Evolutionary conservation across 2,329 filamentous ascomycete genomes (phyloP), one percentile per base, ranked within the genome.

Genomic region (Lachnellula hyalina): DNA sequence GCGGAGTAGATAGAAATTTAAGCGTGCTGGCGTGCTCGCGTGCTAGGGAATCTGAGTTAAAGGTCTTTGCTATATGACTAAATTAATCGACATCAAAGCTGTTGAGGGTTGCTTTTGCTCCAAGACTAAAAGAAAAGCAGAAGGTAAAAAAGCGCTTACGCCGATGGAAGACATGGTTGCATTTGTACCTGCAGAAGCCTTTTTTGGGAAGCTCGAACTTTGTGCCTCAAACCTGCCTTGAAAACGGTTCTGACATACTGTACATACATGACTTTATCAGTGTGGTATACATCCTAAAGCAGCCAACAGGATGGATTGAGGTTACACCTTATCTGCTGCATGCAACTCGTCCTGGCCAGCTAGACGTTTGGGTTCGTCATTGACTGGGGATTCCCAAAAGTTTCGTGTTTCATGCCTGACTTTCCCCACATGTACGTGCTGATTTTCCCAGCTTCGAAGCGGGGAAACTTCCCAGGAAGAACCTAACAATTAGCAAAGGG

Each of bases 321-420:
- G 23, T 47, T 15, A 54, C 52, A 57, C 52, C 55, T 53, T 56
- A 54, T 55, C 53, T 53, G 54, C 52, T 40, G 47, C 48, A 55
- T 55, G 36, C 53, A 56, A 23, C 40, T 47, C 49, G 41, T 42
- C 35, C 45, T 46, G 47, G 35, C 19, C 50, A 23, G 19, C 34
- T 51, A 45, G 53, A 17, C 23, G 36, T 40, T 28, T 17, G 32
- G 36, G 34, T 51, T 58, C 54, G 50, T 58, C 55, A 54, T 57
- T 38, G n/a, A 36, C 19, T 52, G 44, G 44, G 44, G 44, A 47
- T 12, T 17, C 15, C 42, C 14, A 47, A 51, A 47, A 38, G 50
- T 61, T 60, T 63, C 56, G 49, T 60, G 62, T 62, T 62, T 64
- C 61, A 58, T 60, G 56, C 28, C 49, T 54, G 23, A 23, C 36